Percentiles rank a stretch among this genome's conserved stretches.
These are phyloP conservation scores for Lactarius indigo DNA, from an alignment of 768 basidiomycete species.

Conservation along the genomic window DNA sequence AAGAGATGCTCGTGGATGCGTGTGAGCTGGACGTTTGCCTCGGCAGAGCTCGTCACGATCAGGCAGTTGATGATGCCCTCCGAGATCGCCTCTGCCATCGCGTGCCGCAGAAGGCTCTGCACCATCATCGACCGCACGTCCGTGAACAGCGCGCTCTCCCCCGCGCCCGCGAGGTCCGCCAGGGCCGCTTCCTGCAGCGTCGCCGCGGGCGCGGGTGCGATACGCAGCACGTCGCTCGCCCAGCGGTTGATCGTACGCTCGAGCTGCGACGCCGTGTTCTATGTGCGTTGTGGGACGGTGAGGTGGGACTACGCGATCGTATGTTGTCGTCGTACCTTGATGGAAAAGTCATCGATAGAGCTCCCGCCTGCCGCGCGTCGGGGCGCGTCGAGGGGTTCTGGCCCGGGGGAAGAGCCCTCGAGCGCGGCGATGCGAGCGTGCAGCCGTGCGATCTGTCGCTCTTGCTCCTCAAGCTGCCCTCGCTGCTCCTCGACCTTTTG, in stretches of 20 bases:
- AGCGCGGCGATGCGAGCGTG: conserved; percentile 66
- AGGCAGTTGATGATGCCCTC: conserved; percentile 82
- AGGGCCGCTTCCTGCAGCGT: conserved; percentile 57
- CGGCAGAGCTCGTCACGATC: conserved; percentile 80
- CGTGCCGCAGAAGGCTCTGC: conserved; percentile 77
- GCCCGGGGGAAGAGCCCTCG: conserved; percentile 54
- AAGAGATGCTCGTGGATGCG: conserved; percentile 89
- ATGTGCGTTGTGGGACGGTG: conserved; percentile 10
- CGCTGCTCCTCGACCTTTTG: conserved; percentile 86
- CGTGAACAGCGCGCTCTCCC: conserved; percentile 35
- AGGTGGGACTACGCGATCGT: background rate
- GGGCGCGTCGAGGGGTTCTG: conserved; percentile 31
- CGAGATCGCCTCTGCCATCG: conserved; percentile 70
- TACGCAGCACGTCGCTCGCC: conserved; percentile 71
- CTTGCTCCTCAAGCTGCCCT: conserved; percentile 75
- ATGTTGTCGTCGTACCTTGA: conserved; percentile 49
- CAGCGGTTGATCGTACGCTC: conserved; percentile 84
- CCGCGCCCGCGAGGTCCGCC: conserved; percentile 51
- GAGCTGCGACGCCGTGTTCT: conserved; percentile 67
- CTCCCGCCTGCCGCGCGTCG: conserved; percentile 45
- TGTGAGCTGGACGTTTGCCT: conserved; percentile 80
- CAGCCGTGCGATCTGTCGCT: conserved; percentile 72
- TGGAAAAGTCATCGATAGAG: conserved; percentile 84
- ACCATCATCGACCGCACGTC: conserved; percentile 58
- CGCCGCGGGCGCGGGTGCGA: conserved; percentile 50